Conservation (phyloP, 306 rosid genomes). For the Rubus parviflorus region DNA sequence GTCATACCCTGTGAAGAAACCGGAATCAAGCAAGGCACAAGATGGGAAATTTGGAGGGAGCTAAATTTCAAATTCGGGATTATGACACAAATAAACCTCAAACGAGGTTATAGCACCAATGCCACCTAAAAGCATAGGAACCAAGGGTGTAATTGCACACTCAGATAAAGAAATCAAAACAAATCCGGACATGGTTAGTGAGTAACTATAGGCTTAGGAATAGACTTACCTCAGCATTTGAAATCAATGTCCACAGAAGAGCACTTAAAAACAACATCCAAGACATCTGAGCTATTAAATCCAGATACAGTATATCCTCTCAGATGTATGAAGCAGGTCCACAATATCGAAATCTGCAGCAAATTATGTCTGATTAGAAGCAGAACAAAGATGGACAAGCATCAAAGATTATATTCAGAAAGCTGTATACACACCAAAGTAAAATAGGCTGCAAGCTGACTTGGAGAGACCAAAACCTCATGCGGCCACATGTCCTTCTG, state of each 20-base stretch:
- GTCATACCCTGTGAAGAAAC: constrained; percentile 3
- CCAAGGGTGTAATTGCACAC: not conserved
- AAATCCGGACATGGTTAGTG: not conserved
- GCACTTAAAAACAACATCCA: constrained; percentile 14
- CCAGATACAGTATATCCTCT: constrained; percentile 11
- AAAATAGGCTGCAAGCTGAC: constrained; percentile 17
- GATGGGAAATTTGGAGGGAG: not conserved
- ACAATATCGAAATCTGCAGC: constrained; percentile 15
- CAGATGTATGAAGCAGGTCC: constrained; percentile 20
- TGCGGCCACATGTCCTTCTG: constrained; percentile 14
- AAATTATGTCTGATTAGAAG: not conserved
- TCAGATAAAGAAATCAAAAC: not conserved
- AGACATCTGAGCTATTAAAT: not conserved
- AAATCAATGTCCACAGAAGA: constrained; percentile 18
- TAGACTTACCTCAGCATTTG: constrained; percentile 21
- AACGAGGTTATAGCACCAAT: not conserved
- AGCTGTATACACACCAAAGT: constrained; percentile 7
- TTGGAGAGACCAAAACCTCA: constrained; percentile 16
- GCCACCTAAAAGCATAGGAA: constrained; percentile 8
- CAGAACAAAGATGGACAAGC: constrained; percentile 9
- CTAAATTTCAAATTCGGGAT: not conserved
- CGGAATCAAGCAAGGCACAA: not conserved
- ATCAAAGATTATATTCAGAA: constrained; percentile 22
- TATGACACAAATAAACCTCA: not conserved
- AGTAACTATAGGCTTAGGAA: not conserved